Conservation (phyloP, 345 rosid genomes). For the Psidium guajava region DNA sequence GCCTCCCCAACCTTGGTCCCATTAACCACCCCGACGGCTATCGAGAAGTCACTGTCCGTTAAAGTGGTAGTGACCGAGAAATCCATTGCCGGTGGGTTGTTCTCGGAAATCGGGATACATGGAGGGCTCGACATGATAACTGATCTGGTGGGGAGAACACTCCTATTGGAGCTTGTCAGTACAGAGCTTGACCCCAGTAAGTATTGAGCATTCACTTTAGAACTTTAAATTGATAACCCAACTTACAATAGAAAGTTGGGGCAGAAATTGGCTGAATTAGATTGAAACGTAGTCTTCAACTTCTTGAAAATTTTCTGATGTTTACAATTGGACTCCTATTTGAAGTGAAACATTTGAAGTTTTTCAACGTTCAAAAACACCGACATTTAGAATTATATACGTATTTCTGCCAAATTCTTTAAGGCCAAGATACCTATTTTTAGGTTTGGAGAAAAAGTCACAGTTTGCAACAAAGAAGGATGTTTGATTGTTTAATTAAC, state of each 20-base stretch:
- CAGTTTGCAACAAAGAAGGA: not conserved
- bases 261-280: not conserved
- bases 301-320: not conserved
- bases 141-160: constrained; percentile 37
- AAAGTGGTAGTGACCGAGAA: constrained; percentile 27
- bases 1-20: not conserved
- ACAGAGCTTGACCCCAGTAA: constrained; percentile 39
- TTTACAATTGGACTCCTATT: not conserved
- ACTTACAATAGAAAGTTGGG: not conserved
- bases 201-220: not conserved
- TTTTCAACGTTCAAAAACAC: not conserved
- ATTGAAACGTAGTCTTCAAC: not conserved
- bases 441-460: not conserved
- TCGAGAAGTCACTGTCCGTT: not conserved
- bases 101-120: constrained; percentile 14
- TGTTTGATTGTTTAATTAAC: not conserved
- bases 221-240: not conserved
- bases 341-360: not conserved
- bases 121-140: constrained; percentile 24
- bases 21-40: not conserved
- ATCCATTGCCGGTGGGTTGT: constrained; percentile 9
- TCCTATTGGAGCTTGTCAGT: constrained; percentile 50
- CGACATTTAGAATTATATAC: not conserved
- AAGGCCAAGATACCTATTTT: not conserved
- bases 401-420: not conserved